Base-by-base conservation (phyloP, 106 monocot genomes). In the Dioscorea alata region DNA sequence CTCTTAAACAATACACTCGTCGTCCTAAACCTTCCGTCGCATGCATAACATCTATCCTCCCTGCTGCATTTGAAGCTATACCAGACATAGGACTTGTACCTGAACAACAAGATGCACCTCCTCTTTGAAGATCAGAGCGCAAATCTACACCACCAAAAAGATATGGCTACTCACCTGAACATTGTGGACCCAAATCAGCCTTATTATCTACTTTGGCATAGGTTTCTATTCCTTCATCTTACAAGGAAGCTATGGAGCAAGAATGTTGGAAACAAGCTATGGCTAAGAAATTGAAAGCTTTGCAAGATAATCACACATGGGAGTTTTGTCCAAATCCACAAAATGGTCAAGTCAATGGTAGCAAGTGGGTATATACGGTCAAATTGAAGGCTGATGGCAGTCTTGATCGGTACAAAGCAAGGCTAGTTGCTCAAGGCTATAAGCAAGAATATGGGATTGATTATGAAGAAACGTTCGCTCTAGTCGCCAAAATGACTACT, bases 351-450 rank as follows among this genome's bases (percentile, higher is more conserved):
- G 23, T 67, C 10, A 18, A 24, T n/a, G 28, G 66, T 33, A 53
- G 33, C 23, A 71, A 66, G 50, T 50, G 66, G 49, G 71, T 70
- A 0, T 77, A 58, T 35, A 63, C 61, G 13, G 64, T 66, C 14
- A 75, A 75, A 20, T 0, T 61, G 48, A 66, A 60, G 4, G n/a
- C 35, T 54, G 31, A 73, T 73, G 68, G 72, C 4, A 72, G 68
- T 3, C 32, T 81, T 4, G 72, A 81, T 20, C 13, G 63, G 4
- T 76, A 72, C 4, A 81, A 81, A 16, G 67, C 67, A 54, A 24
- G 76, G 2, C 62, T 58, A 58, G 58, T 58, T 16, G 58, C 58
- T n/a, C 10, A 58, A 58, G 58, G 58, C n/a, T 58, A 18, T 58
- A 58, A 58, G 16, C 58, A 58, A 58, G 19, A 58, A 19, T 19